Conservation (phyloP, 176 grass and related monocot genomes). For the Luzula sylvatica region DNA sequence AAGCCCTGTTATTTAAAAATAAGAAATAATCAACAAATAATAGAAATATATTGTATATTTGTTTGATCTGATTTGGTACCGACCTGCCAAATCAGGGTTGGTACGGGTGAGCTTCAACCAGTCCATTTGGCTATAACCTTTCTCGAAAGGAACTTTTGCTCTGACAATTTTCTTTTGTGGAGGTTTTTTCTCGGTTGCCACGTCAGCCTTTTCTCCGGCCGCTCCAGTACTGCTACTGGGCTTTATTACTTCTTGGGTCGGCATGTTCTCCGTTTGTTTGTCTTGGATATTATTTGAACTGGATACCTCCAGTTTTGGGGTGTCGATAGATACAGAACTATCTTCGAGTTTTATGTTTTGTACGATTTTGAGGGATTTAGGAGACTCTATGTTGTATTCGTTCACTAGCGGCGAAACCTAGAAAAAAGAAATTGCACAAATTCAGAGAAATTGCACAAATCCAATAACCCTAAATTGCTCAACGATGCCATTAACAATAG, state of each 20-base stretch:
- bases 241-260: constrained; percentile 9
- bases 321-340: constrained; percentile 1
- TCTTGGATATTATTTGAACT: constrained; percentile 9
- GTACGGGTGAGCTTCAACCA: constrained; percentile 80
- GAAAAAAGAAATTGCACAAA: neutral
- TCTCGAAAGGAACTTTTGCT: constrained; percentile 86
- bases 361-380: constrained; percentile 42
- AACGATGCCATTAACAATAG: too few species aligned
- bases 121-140: constrained; percentile 87
- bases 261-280: neutral
- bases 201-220: constrained; percentile 16
- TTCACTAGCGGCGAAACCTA: constrained; percentile 41
- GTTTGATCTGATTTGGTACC: neutral
- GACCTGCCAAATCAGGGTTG: constrained; percentile 84
- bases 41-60: neutral
- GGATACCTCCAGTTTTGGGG: constrained; percentile 13
- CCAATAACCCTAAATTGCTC: too few species aligned
- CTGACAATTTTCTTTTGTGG: constrained; percentile 43
- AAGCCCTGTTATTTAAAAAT: constrained; percentile 40
- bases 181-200: constrained; percentile 34
- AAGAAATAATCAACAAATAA: constrained; percentile 10
- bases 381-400: constrained; percentile 45
- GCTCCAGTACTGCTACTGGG: neutral
- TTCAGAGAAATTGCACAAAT: neutral
- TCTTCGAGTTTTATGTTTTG: constrained; percentile 49